phyloP scores from a whole-genome alignment of 164 flowering plant species.

The Saururus chinensis region DNA sequence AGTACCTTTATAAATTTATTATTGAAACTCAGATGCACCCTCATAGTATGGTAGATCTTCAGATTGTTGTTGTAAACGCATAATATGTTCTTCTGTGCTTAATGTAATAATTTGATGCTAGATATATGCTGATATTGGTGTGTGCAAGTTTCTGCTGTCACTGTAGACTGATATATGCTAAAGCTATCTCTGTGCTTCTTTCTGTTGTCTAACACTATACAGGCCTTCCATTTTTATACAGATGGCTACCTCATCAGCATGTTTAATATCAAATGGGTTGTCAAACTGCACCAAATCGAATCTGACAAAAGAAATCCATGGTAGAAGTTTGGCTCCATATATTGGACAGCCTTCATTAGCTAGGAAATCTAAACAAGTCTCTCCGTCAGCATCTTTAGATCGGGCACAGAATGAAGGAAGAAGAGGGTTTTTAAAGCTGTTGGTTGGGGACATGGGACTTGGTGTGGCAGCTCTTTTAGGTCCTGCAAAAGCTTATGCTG shows the following conservation, averaged over 20 bases:
- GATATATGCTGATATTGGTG: too few species aligned
- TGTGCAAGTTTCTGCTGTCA: too few species aligned
- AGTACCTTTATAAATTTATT: too few species aligned
- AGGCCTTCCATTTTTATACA: conserved; percentile 2
- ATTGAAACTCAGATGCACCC: too few species aligned
- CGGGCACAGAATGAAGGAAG: conserved; percentile 51
- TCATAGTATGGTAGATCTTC: too few species aligned
- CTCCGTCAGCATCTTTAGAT: conserved; percentile 49
- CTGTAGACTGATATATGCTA: too few species aligned
- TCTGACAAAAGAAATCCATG: conserved; percentile 35
- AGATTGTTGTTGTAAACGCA: too few species aligned
- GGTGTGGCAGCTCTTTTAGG: conserved; percentile 44
- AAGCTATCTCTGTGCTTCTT: too few species aligned
- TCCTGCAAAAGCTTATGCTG: conserved; percentile 64
- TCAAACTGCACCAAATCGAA: conserved; percentile 26
- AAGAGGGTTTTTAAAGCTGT: conserved; percentile 60
- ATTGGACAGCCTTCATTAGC: conserved; percentile 27
- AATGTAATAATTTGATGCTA: too few species aligned
- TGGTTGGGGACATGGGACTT: conserved; percentile 72
- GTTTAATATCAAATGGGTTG: conserved; percentile 52
- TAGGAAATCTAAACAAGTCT: conserved; percentile 26
- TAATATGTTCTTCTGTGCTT: too few species aligned
- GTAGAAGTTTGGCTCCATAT: conserved; percentile 26
- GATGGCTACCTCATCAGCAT: conserved; percentile 80
- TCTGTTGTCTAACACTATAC: not conserved